Base-by-base conservation (phyloP, 805 yeast species). In the Candida piceae region DNA sequence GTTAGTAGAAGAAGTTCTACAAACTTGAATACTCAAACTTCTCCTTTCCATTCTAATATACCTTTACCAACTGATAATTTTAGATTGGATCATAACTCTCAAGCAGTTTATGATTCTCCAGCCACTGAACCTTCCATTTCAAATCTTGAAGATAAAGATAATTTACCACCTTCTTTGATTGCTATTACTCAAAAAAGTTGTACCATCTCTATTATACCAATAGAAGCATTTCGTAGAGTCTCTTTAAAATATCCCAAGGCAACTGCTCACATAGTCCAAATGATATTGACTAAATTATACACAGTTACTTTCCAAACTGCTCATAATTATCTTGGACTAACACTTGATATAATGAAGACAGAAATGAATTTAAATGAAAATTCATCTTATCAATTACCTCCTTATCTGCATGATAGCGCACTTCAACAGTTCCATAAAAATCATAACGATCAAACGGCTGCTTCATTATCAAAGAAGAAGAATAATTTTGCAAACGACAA, bases 271-370 rank as follows among this genome's bases (percentile, higher is more conserved):
- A 89, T 93, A 21, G 90, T 90, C 11, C 96, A 94, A 50, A 88
- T 90, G 76, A 86, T 90, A 17, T 63, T 90, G 38, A 81, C 95
- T 1, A 73, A 95, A 44, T 69, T 93, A 36, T 86, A 87, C 55
- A 75, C 94, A 47, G 96, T 93, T 7, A 90, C 97, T 0, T 79
- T 90, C 59, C 89, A 85, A 53, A 85, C 97, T 0, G 85, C 93
- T 8, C 93, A 89, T 56, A 73, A 76, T 44, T 93, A 90, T 57
- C 66, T 90, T 33, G 96, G 95, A 0, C 62, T 90, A 16, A 87
- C 97, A 0, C 66, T 73, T 15, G 96, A 88, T 50, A 78, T 90
- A 21, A 72, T 84, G 50, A 76, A 80, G 38, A 79, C 90, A 13
- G 98, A 90, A 53, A 61, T 73, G 6, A 66, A 69, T 18, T 63